Base-by-base conservation (phyloP, 495 filamentous ascomycete species). In the Articulospora tetracladia region DNA sequence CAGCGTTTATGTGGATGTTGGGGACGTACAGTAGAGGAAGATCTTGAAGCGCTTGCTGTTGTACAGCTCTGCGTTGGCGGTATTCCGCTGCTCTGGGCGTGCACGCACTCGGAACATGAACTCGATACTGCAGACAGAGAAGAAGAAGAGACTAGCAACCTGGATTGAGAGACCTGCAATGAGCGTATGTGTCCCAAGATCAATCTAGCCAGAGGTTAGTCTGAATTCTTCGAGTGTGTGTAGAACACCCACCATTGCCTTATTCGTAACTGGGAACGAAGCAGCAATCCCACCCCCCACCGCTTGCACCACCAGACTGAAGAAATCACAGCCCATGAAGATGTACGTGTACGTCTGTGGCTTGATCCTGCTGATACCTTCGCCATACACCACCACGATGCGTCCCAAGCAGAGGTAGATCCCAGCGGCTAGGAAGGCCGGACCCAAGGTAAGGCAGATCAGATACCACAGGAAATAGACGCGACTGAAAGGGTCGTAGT, bases 321-420 rank as follows among this genome's bases (percentile, higher is more conserved):
- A 36, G 48, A 87, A 67, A 66, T 89, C 86, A 66, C 77, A 86
- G 64, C 72, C 66, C 61, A 88, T 75, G 72, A 89, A 81, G 69
- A 59, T 27, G 0, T 49, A 0, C 2, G 78, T 81, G 60, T 80
- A 80, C 12, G 58, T 66, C 50, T 74, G 66, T 0, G 86, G 86
- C 66, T 69, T 73, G 59, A 89, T 76, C 27, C 83, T 74, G 10
- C 83, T 87, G 70, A 83, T 76, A 62, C 83, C 76, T 53, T 73
- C 73, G 55, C 83, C 86, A 70, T 82, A 83, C 28, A 79, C 71
- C 3, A 58, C 50, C 53, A 88, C 79, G 62, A 86, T 79, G 44
- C 82, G 75, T 0, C 80, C 76, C 22, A 85, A 76, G 66, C 79
- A 85, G 54, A 88, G 77, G 63, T 89, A 89, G 60, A 88, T 58